Evolutionary conservation across 345 rosid species (phyloP).

Genomic region (Fremontodendron californicum): DNA sequence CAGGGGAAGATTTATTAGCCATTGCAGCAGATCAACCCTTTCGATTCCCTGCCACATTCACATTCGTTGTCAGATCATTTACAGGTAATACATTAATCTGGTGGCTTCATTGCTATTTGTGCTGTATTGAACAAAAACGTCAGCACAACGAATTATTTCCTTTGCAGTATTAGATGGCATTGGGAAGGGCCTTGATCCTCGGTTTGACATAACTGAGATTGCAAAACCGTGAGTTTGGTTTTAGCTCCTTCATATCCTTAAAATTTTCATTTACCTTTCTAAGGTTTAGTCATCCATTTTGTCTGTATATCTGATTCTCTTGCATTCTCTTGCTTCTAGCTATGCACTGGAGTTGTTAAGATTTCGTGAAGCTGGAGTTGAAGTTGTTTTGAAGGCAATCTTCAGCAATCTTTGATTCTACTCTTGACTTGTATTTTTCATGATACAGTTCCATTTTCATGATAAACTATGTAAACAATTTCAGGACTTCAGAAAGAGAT

Average conservation of each 20-base stretch:
- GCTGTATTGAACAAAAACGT: slow-evolving; percentile 14
- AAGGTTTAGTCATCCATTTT: not conserved
- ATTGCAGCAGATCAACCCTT: slow-evolving; percentile 99
- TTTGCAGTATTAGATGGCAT: slow-evolving; percentile 92
- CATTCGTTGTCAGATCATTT: slow-evolving; percentile 98
- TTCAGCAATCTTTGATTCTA: slow-evolving; percentile 18
- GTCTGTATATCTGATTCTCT: slow-evolving; percentile 18
- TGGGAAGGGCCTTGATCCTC: slow-evolving; percentile 98
- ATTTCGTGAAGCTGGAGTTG: slow-evolving; percentile 95
- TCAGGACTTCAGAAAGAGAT: slow-evolving; percentile 87
- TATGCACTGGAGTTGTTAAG: slow-evolving; percentile 89
- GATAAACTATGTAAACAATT: slow-evolving; percentile 17
- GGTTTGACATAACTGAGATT: slow-evolving; percentile 95
- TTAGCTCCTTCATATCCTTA: not conserved
- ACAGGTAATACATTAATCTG: slow-evolving; percentile 51
- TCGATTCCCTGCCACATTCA: slow-evolving; percentile 96
- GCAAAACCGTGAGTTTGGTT: slow-evolving; percentile 81
- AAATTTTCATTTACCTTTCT: slow-evolving; percentile 1
- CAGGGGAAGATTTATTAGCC: slow-evolving; percentile 96
- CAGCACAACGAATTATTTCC: slow-evolving; percentile 7
- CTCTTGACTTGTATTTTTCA: slow-evolving; percentile 5
- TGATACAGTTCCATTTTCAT: slow-evolving; percentile 1
- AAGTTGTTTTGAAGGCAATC: slow-evolving; percentile 78
- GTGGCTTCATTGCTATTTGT: slow-evolving; percentile 7
- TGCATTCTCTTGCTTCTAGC: slow-evolving; percentile 37